Conservation (phyloP, 164 flowering plant genomes). For the Chimonanthus salicifolius region DNA sequence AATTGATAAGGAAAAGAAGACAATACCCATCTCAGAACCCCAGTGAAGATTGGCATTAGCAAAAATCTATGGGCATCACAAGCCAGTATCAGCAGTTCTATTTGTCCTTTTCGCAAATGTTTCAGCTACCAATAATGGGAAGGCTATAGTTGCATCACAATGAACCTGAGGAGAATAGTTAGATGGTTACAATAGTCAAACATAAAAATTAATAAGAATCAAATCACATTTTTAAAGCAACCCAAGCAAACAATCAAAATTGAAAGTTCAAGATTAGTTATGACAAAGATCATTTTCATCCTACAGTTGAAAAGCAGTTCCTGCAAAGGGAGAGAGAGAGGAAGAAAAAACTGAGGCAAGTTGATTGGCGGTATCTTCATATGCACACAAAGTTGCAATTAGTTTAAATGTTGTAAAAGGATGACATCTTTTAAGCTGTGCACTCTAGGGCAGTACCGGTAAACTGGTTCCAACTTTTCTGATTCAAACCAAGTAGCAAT, state of each 20-base stretch:
- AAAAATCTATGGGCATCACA: neutral
- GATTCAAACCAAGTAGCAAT: neutral
- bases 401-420: neutral
- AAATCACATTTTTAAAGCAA: neutral
- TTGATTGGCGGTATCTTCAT: neutral
- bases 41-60: neutral
- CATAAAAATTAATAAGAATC: neutral
- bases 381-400: neutral
- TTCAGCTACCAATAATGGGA: conserved; percentile 84
- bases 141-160: conserved; percentile 95
- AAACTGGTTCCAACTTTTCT: neutral
- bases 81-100: conserved; percentile 3
- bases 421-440: neutral
- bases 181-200: neutral
- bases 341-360: neutral
- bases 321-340: neutral
- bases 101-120: conserved; percentile 66
- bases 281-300: neutral
- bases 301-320: neutral
- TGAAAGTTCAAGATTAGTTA: neutral
- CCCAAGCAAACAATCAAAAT: neutral
- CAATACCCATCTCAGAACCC: neutral
- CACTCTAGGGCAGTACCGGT: neutral
- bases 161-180: conserved; percentile 51
- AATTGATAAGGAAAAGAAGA: neutral